Evolutionary conservation across 306 rosid genomes (phyloP).

Genomic region (Rosa lucieae): DNA sequence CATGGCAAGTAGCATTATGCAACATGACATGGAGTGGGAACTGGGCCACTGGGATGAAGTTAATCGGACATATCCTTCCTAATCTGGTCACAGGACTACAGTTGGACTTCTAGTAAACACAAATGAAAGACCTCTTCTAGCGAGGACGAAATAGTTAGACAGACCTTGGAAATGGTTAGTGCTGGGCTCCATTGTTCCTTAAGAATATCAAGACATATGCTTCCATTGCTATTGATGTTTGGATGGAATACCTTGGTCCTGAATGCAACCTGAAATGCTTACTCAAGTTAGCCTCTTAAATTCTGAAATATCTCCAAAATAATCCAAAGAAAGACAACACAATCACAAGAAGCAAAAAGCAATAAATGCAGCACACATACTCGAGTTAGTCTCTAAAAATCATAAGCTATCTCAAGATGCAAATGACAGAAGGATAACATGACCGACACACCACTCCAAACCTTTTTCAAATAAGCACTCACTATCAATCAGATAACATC

Average conservation of each 20-base stretch:
- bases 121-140: background rate
- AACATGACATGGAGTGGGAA: background rate
- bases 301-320: background rate
- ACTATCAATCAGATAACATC: background rate
- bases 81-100: background rate
- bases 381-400: background rate
- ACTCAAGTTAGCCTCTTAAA: conserved; percentile 2
- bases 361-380: background rate
- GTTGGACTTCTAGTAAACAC: background rate
- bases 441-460: background rate
- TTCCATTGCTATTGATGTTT: conserved; percentile 85
- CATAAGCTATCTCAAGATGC: background rate
- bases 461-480: too few species aligned
- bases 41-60: background rate
- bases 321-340: background rate
- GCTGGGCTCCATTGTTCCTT: conserved; percentile 95
- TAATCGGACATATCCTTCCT: background rate
- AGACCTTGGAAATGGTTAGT: conserved; percentile 82
- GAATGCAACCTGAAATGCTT: conserved; percentile 68
- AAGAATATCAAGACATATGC: conserved; percentile 86
- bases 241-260: conserved; percentile 98
- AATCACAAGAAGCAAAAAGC: background rate
- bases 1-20: background rate
- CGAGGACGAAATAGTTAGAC: conserved; percentile 13
- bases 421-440: conserved; percentile 3